Base-by-base conservation (phyloP, 148 eudicot genomes). In the Persicaria maculosa region DNA sequence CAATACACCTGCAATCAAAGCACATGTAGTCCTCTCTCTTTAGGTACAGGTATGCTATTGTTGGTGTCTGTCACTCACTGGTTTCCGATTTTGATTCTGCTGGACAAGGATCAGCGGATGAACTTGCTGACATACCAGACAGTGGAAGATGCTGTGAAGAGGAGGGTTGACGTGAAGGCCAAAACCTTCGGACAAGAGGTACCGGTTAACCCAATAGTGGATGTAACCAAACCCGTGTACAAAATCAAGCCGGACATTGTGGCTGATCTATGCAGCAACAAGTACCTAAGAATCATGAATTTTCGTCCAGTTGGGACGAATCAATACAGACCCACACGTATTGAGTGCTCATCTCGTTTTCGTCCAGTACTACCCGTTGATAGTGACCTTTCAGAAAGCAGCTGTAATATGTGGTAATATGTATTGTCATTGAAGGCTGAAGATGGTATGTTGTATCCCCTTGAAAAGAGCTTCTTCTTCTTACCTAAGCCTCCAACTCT, bases 401-500 rank as follows among this genome's bases (percentile, higher is more conserved):
- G 22, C 22, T 22, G 22, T 22, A 22, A 50, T 90, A 90, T 84
- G 97, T 96, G 74, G 99, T 95, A 53, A 95, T 92, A 80, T 90
- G 22, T 22, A 80, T 90, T 97, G 12, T 95, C 99, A 19, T 72
- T 95, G 81, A 95, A 95, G 81, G 99, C 99, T 74, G 99, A 95
- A 88, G 99, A 95, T 73, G 99, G 99, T 45, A 80, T 92, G 68
- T 81, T 95, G 11, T 95, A 92, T 86, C 97, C 99, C 4, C 99
- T 95, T 74, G 99, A 95, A 77, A 95, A 95, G 86, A 84, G 99
- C 83, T 95, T 95, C 70, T 95, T 95, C 89, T 95, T 95, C 83
- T 79, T 95, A 73, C 99, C 99, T 40, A 95, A 92, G 81, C 99
- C 99, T 48, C 99, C 99, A 44, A 95, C 99, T 11, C 96, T 95